Base-by-base conservation (phyloP, 108 stramenopile species). In the Cylindrotheca fusiformis region DNA sequence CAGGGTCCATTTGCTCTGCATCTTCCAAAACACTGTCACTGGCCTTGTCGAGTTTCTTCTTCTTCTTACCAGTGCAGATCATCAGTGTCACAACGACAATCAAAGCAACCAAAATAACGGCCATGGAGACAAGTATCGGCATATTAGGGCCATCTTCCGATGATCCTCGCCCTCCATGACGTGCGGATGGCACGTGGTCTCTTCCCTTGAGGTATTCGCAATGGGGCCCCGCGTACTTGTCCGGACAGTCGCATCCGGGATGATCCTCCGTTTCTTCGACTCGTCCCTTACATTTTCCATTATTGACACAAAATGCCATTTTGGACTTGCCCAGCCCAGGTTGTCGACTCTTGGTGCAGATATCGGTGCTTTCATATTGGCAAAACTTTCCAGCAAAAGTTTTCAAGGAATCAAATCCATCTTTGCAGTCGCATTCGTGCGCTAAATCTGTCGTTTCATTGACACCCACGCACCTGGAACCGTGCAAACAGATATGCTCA, bases 401-500 rank as follows among this genome's bases (percentile, higher is more conserved):
- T 18, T 59, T 48, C 0, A 53, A 23, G 4, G 63, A 44, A 24
- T 64, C 57, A 22, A 53, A 50, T 8, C 68, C 78, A 21, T 48
- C 10, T 28, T 68, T 67, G 61, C 84, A 85, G 36, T 85, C 76
- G 48, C 84, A 85, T 2, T 32, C 59, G 52, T 52, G 46, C 18
- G 36, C 14, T 19, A 61, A 30, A 30, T 36, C 33, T 17, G 8
- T 19, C 20, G 47, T 48, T 23, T 65, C 58, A 4, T 64, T 48
- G n/a, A 56, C 21, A 1, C 56, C 28, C 27, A 74, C 50, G 52
- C 84, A 85, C 36, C 58, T 61, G 23, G 78, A 75, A 20, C 84
- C 84, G 58, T 85, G 69, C 27, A 85, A 52, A 55, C 84, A 85
- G 26, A 77, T 54, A 47, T 75, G 73, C 14, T 78, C 75, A 10